Base-by-base conservation (phyloP, 2,329 filamentous ascomycete genomes). In the Phialocephala sp. region DNA sequence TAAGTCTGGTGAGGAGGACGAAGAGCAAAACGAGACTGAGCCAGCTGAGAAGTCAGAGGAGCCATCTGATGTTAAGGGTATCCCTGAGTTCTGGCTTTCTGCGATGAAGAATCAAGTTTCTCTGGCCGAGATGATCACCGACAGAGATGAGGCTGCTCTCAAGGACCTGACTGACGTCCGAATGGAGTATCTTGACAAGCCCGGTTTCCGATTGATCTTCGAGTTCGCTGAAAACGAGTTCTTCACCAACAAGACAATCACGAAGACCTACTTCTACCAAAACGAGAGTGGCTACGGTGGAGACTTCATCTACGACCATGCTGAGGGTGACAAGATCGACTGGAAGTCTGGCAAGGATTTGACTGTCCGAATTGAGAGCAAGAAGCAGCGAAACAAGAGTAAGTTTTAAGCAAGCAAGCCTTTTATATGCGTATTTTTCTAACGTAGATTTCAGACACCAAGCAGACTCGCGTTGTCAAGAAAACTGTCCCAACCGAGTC, bases 351-450 rank as follows among this genome's bases (percentile, higher is more conserved):
- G 91, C 75, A 93, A 97, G 81, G 95, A 99, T 77, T 84, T 99
- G 74, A 99, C 95, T 55, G 91, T 98, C 71, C 90, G 92, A 72
- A 84, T 98, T 67, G 95, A 99, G 86, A 96, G 93, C 86, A 99
- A 99, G 89, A 99, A 99, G 87, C 95, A 99, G 84, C 89, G 95
- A 71, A 99, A 99, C 84, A 99, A 98, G 89, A 98, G 95, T 99
- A 85, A 83, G 88, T 79, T 14, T 14, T 18, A 54, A 32, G 15
- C n/a, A 12, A 27, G 18, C 4, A 27, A 22, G 32, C 6, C 3
- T 6, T 6, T 32, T 32, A 24, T 20, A 45, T 62, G 27, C 15
- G 41, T 58, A 32, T 32, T 32, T 54, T 4, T 54, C 50, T 54
- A 54, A 54, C 24, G 22, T 35, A 6, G 11, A 54, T 20, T 52